These are phyloP conservation scores for Mycosphaerella sp. DNA, from an alignment of 2,329 filamentous ascomycete genomes.

Conservation along the genomic window DNA sequence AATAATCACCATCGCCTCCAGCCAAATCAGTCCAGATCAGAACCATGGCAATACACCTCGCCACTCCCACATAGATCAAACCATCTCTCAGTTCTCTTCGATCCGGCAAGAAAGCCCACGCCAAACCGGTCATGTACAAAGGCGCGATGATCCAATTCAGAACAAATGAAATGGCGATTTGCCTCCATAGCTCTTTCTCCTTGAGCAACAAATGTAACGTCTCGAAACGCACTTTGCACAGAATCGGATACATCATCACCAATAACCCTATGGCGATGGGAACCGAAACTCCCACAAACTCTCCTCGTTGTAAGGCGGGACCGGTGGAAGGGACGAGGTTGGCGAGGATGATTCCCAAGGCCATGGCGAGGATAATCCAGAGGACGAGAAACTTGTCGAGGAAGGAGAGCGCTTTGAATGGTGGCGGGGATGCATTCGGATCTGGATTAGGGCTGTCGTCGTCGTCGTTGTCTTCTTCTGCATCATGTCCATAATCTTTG, in stretches of 20 bases:
- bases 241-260: conserved; percentile 91
- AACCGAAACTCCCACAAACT: conserved; percentile 64
- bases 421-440: conserved; percentile 1
- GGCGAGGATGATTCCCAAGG: conserved; percentile 65
- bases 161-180: conserved; percentile 68
- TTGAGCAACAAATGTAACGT: conserved; percentile 60
- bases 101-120: conserved; percentile 56
- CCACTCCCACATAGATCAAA: conserved; percentile 74
- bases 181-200: conserved; percentile 62
- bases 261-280: conserved; percentile 66
- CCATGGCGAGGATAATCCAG: conserved; percentile 74
- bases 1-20: conserved; percentile 73
- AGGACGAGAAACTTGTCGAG: conserved; percentile 43
- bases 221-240: conserved; percentile 80
- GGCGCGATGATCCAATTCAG: conserved; percentile 81
- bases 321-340: conserved; percentile 64
- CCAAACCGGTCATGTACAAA: conserved; percentile 68
- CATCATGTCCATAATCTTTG: neutral
- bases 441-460: neutral
- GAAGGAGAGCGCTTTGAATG: conserved; percentile 39
- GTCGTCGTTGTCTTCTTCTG: neutral
- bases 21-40: conserved; percentile 74
- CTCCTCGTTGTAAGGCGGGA: conserved; percentile 59
- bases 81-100: conserved; percentile 49
- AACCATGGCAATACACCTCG: conserved; percentile 83